phyloP scores from a whole-genome alignment of 768 basidiomycete species.

The Leccinum barrowsii region DNA sequence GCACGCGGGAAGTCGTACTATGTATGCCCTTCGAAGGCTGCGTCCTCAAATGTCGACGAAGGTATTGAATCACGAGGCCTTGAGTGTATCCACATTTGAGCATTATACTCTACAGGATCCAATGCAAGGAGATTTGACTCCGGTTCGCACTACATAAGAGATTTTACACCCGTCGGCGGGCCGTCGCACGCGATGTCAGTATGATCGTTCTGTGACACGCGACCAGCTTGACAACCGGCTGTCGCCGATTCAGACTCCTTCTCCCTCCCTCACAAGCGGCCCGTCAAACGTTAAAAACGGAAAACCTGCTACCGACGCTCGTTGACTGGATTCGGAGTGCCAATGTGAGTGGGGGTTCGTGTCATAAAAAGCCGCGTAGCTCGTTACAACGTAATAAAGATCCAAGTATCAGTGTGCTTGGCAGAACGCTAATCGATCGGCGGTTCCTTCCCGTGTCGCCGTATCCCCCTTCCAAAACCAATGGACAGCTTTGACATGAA shows the following conservation, averaged over 20 bases:
- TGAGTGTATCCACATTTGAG: neutral
- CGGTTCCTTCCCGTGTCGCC: neutral
- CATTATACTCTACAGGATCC: neutral
- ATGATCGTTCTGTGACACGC: neutral
- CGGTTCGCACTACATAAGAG: neutral
- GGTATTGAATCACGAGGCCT: neutral
- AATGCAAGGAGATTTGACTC: neutral
- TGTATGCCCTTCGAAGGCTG: neutral
- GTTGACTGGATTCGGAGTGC: neutral
- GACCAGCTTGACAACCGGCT: constrained; percentile 6
- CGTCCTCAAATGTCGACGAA: neutral
- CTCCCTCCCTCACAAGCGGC: neutral
- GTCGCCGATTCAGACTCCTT: neutral
- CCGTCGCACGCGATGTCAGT: neutral
- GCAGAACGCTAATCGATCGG: neutral
- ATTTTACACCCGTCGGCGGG: neutral
- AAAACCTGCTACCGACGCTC: neutral
- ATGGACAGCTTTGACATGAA: neutral
- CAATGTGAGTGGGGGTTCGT: constrained; percentile 1
- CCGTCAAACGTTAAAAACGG: constrained; percentile 2
- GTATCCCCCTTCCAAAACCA: neutral
- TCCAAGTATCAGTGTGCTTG: neutral
- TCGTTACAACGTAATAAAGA: neutral
- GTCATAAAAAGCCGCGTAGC: constrained; percentile 2
- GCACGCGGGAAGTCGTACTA: neutral